Base-by-base conservation (phyloP, 2,329 filamentous ascomycete species). In the Ceratocystis cubensis region DNA sequence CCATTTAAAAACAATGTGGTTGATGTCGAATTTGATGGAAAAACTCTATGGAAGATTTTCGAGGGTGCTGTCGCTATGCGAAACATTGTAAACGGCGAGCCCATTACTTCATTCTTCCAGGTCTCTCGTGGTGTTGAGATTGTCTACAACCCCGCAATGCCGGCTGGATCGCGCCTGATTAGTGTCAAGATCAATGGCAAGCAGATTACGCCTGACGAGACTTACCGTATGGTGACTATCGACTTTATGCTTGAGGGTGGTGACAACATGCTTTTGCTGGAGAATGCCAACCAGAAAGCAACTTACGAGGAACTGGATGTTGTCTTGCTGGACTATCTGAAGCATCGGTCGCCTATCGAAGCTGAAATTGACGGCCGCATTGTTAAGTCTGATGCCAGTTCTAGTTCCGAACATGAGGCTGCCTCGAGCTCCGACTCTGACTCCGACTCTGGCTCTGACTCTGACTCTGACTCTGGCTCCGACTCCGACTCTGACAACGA, bases 1-100 rank as follows among this genome's bases (percentile, higher is more conserved):
- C 85, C 85, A 48, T 88, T 88, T 69, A 82, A 82, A 65, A 88
- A 88, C 73, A 77, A 84, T 57, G 77, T 88, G 22, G 83, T 85
- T 7, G 82, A 87, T 70, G 73, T 87, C 17, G 75, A 72, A 0
- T 77, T 82, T 69, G 75, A 75, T 0, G 85, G 85, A 20, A 75
- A 79, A 7, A 77, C 81, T 56, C 72, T 88, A 3, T 83, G 81
- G 78, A 75, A 78, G 53, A 76, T 82, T 4, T 76, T 88, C 41
- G 84, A 87, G 71, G 85, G 84, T 3, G 78, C 82, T 67, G 78
- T 86, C 3, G 78, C 80, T 3, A 75, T 75, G 28, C 73, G 82
- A 53, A 87, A 81, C 74, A 77, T 83, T 69, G 78, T 77, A 70
- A 86, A 84, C 72, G 73, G 78, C 7, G 73, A 78, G 66, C 71